Evolutionary conservation across 164 flowering plant genomes (phyloP), one percentile per base, ranked within the genome.

Genomic region (Taxillus chinensis): DNA sequence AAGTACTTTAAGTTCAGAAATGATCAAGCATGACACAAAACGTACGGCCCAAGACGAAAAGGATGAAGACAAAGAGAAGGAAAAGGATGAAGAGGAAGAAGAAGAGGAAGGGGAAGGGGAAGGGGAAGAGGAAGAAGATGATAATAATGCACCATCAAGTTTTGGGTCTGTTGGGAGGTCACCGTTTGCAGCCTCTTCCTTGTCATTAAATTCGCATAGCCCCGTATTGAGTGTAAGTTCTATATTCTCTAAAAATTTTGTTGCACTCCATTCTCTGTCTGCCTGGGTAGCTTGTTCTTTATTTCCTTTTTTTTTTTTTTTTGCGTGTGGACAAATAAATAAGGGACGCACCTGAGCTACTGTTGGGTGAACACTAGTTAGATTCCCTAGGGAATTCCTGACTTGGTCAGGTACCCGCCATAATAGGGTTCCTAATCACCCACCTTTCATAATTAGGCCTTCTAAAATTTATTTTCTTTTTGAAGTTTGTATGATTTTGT

Each of bases 121-220:
- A 9, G 80, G 73, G 10, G 74, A 58, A 9, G 75, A 58, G 3
- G 65, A 70, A 1, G 73, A 70, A 1, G 73, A 73, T 15, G 73
- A 70, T 14, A 79, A 80, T 54, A 61, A 16, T 68, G 62, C 73
- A 27, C 83, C 84, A 41, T 71, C 91, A 4, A 89, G 95, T 75
- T 92, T 92, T 69, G 96, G 96, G 8, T 77, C 85, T 59, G 81
- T 74, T 37, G 78, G 81, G 46, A 76, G 69, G 15, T 76, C 91
- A 37, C 83, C 95, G 5, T 92, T 92, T 73, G 79, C 95, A 57
- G 50, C 95, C 15, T 65, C 79, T 55, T 87, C 96, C 39, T 61
- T 88, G 70, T 76, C 83, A 38, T 81, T 92, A 75, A 77, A 83
- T 74, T 77, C 92, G 4, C 70, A 73, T 59, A 73, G 75, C 69